A percentile compares a stretch with the other conserved stretches of the same genome.
phyloP scores from a whole-genome alignment of 768 basidiomycete species.

The Xerocomellus dryophilus region DNA sequence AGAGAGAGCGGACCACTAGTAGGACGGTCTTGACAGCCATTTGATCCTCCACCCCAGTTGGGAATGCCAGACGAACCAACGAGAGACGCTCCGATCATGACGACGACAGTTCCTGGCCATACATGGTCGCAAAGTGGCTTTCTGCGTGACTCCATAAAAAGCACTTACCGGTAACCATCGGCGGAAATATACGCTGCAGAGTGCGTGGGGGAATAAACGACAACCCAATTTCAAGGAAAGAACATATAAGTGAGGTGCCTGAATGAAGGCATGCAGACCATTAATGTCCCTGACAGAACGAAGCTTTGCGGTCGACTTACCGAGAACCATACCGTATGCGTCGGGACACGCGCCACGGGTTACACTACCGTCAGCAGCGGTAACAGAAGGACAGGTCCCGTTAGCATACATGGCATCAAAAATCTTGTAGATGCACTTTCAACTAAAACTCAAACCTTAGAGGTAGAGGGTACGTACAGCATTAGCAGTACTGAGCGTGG shows the following conservation, averaged over 20 bases:
- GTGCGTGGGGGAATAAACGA: conserved; percentile 68
- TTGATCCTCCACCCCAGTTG: conserved; percentile 85
- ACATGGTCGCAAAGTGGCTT: background rate
- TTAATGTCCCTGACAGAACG: background rate
- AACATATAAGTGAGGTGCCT: conserved; percentile 77
- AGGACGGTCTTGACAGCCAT: conserved; percentile 62
- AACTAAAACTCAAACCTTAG: background rate
- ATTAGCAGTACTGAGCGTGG: conserved; percentile 71
- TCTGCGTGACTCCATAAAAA: background rate
- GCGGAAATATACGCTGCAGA: conserved; percentile 70
- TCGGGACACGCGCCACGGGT: conserved; percentile 67
- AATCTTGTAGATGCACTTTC: conserved; percentile 40
- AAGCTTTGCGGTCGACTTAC: conserved; percentile 32
- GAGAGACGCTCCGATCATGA: conserved; percentile 77
- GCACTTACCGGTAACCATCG: conserved; percentile 64
- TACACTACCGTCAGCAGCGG: conserved; percentile 54
- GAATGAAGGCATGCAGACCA: background rate
- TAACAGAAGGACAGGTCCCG: conserved; percentile 69
- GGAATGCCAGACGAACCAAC: conserved; percentile 71
- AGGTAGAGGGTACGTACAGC: conserved; percentile 41
- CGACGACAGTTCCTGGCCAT: conserved; percentile 62
- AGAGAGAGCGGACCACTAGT: conserved; percentile 62
- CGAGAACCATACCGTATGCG: conserved; percentile 75
- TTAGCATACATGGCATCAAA: conserved; percentile 75
- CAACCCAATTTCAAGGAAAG: conserved; percentile 76